Conservation (phyloP, 805 yeast genomes). For the Candida railenensis region DNA sequence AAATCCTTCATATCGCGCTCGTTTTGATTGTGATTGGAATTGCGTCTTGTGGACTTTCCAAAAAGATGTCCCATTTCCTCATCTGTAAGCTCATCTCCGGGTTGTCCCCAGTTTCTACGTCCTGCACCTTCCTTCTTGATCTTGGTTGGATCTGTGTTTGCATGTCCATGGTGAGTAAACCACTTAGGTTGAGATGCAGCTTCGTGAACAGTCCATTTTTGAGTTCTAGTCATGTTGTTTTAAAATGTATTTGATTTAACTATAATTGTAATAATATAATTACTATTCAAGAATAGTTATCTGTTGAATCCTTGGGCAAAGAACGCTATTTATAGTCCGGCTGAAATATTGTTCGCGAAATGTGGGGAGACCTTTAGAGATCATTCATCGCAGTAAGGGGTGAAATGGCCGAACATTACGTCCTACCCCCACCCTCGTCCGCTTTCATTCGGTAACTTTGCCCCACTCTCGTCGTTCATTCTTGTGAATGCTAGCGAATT, state of each 20-base stretch:
- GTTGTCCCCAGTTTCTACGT: slow-evolving; percentile 81
- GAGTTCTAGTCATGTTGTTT: slow-evolving; percentile 67
- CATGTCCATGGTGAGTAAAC: slow-evolving; percentile 76
- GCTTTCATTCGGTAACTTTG: too few species aligned
- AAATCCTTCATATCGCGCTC: slow-evolving; percentile 26
- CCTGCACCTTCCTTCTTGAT: slow-evolving; percentile 87
- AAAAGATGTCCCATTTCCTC: slow-evolving; percentile 43
- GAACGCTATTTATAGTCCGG: slow-evolving; percentile 2
- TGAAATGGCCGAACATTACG: not conserved
- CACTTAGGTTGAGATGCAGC: slow-evolving; percentile 59
- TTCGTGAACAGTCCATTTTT: slow-evolving; percentile 73
- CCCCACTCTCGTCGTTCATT: too few species aligned
- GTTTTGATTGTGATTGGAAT: slow-evolving; percentile 38
- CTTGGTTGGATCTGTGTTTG: slow-evolving; percentile 68
- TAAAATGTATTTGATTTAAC: not conserved
- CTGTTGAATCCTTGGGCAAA: not conserved
- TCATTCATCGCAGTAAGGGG: not conserved
- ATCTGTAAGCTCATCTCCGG: slow-evolving; percentile 72
- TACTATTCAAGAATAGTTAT: too few species aligned
- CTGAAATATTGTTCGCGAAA: not conserved
- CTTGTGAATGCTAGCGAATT: too few species aligned
- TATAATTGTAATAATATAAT: not conserved
- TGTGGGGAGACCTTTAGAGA: slow-evolving; percentile 2
- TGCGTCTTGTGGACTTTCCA: slow-evolving; percentile 31
- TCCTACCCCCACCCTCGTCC: too few species aligned